Conservation (phyloP, 257 asterid species). For the Craterostigma plantagineum region DNA sequence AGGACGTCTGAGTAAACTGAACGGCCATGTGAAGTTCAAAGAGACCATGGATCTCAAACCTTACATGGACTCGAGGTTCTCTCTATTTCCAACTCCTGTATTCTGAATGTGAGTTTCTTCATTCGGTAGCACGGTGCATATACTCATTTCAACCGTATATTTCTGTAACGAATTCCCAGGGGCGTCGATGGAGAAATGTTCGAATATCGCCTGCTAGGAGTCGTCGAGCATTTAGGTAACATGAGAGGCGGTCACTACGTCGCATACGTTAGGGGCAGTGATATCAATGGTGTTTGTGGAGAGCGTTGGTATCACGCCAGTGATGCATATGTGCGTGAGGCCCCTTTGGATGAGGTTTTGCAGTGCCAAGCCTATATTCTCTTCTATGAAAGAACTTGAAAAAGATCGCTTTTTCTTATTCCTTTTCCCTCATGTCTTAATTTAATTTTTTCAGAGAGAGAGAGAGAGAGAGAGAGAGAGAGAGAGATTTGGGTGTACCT, state of each 20-base stretch:
- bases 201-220: constrained; percentile 47
- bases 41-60: constrained; percentile 54
- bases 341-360: constrained; percentile 49
- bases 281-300: constrained; percentile 17
- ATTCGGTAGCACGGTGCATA: neutral
- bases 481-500: constrained; percentile 2
- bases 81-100: constrained; percentile 3
- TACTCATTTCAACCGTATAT: too few relatives aligned
- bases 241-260: constrained; percentile 86
- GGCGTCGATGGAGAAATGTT: constrained; percentile 17
- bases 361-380: constrained; percentile 63
- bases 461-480: too few relatives aligned
- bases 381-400: constrained; percentile 58
- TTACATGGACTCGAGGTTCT: constrained; percentile 61
- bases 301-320: constrained; percentile 74
- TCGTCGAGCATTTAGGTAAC: constrained; percentile 74
- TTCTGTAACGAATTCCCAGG: too few relatives aligned
- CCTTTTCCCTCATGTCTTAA: neutral
- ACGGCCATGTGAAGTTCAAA: constrained; percentile 63
- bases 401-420: constrained; percentile 8
- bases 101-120: neutral
- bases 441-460: constrained; percentile 16
- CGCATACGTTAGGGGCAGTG: constrained; percentile 44
- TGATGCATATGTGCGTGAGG: constrained; percentile 54
- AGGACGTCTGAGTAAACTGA: constrained; percentile 74